Evolutionary conservation across 2,329 filamentous ascomycete species (phyloP).

Genomic region (Conoideocrella luteorostrata): DNA sequence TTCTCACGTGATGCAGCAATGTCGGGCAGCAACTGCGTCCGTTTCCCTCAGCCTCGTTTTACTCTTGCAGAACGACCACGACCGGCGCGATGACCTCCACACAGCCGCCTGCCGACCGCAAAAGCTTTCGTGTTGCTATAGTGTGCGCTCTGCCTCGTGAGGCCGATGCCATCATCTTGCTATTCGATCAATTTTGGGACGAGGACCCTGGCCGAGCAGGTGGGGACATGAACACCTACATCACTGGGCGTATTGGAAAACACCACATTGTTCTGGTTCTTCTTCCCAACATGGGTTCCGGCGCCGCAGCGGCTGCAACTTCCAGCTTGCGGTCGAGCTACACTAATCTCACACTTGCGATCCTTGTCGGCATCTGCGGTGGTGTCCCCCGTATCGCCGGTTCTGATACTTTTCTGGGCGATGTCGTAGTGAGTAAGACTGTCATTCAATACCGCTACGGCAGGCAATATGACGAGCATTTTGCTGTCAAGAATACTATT

Average conservation of each 20-base stretch:
- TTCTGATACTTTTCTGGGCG: not conserved
- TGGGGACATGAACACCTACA: not conserved
- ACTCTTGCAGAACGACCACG: too few relatives aligned
- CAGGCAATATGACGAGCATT: not conserved
- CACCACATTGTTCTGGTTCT: not conserved
- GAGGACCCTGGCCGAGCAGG: not conserved
- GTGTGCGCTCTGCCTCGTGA: not conserved
- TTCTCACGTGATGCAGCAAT: too few relatives aligned
- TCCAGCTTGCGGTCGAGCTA: not conserved
- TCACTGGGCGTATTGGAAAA: not conserved
- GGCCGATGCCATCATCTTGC: not conserved
- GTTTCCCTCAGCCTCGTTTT: too few relatives aligned
- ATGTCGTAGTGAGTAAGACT: not conserved
- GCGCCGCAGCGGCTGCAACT: not conserved
- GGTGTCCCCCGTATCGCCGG: not conserved
- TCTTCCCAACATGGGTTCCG: not conserved
- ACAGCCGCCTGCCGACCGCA: too few relatives aligned
- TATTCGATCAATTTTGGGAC: not conserved
- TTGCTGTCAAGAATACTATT: too few relatives aligned
- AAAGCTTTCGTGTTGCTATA: not conserved
- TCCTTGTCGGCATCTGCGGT: not conserved
- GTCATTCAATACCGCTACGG: not conserved
- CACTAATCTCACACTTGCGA: not conserved
- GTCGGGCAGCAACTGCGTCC: too few relatives aligned
- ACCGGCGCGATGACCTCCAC: too few relatives aligned